Percentiles rank a stretch among this genome's conserved stretches.
Conservation (phyloP, 2,329 filamentous ascomycete species). For the Didymella pomorum region DNA sequence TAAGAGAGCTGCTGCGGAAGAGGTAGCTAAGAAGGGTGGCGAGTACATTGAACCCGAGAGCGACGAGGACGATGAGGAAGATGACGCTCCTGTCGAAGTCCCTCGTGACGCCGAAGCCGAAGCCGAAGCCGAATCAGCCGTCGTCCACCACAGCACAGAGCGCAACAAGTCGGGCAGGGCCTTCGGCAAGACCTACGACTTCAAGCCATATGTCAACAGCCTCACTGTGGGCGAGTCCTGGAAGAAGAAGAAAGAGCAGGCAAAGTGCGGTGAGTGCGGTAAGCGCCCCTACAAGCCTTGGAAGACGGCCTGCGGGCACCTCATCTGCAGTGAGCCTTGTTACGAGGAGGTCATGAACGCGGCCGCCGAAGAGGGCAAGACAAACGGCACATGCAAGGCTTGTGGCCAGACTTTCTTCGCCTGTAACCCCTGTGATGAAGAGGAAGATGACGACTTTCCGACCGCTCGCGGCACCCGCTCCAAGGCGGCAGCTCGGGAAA, state of each 20-base stretch:
- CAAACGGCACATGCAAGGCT: slow-evolving; percentile 36
- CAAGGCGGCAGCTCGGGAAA: slow-evolving; percentile 23
- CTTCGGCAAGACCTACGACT: slow-evolving; percentile 53
- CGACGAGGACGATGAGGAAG: slow-evolving; percentile 5
- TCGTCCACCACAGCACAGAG: background rate
- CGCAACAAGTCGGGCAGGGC: slow-evolving; percentile 31
- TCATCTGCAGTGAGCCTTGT: slow-evolving; percentile 58
- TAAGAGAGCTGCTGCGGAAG: slow-evolving; percentile 15
- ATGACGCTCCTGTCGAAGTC: slow-evolving; percentile 14
- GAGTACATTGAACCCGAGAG: slow-evolving; percentile 9
- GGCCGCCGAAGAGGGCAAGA: slow-evolving; percentile 33
- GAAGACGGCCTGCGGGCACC: slow-evolving; percentile 63
- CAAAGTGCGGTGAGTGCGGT: slow-evolving; percentile 56
- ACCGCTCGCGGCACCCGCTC: slow-evolving; percentile 27
- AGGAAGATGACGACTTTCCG: slow-evolving; percentile 26
- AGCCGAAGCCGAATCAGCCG: background rate
- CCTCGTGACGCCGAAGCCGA: background rate
- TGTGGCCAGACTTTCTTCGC: slow-evolving; percentile 39
- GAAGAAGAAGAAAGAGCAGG: slow-evolving; percentile 53
- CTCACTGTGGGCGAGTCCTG: slow-evolving; percentile 45
- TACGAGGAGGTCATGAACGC: slow-evolving; percentile 54
- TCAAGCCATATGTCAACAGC: slow-evolving; percentile 51
- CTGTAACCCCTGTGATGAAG: slow-evolving; percentile 32
- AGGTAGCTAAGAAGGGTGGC: slow-evolving; percentile 5
- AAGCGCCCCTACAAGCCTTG: slow-evolving; percentile 50